A percentile compares a stretch with the other conserved stretches of the same genome.
phyloP scores from a whole-genome alignment of 2,329 filamentous ascomycete species.

The Diplocarpon rosae region DNA sequence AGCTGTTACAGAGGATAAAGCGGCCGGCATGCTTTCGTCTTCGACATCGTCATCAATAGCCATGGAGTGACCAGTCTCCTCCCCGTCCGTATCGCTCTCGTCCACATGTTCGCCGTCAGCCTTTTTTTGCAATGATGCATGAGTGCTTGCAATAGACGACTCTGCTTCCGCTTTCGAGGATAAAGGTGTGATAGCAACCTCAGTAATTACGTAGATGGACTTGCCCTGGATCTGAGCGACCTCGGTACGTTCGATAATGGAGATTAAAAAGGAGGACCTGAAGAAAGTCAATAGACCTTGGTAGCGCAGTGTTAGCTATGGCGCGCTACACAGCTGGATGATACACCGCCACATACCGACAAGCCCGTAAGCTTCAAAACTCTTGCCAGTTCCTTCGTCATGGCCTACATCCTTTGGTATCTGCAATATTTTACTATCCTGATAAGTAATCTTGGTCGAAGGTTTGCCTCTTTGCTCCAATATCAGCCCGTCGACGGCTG shows the following conservation, averaged over 20 bases:
- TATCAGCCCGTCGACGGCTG: conserved; percentile 27
- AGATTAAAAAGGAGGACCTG: conserved; percentile 70
- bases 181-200: conserved; percentile 83
- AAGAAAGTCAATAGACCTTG: conserved; percentile 77
- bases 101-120: conserved; percentile 23
- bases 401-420: conserved; percentile 12
- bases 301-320: conserved; percentile 5
- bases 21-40: conserved; percentile 22
- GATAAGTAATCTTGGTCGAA: conserved; percentile 24
- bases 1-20: neutral
- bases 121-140: conserved; percentile 31
- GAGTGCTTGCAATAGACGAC: conserved; percentile 56
- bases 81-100: conserved; percentile 35
- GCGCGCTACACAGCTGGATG: neutral
- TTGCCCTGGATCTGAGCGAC: conserved; percentile 77
- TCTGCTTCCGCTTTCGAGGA: conserved; percentile 64
- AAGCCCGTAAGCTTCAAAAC: conserved; percentile 28
- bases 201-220: conserved; percentile 77
- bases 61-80: conserved; percentile 31
- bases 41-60: conserved; percentile 34
- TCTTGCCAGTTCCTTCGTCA: conserved; percentile 11
- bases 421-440: conserved; percentile 22
- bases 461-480: conserved; percentile 24
- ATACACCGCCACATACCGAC: conserved; percentile 21
- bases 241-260: conserved; percentile 76